Evolutionary conservation across 345 rosid genomes (phyloP), one percentile per base, ranked within the genome.

Genomic region (Syzygium jambos): DNA sequence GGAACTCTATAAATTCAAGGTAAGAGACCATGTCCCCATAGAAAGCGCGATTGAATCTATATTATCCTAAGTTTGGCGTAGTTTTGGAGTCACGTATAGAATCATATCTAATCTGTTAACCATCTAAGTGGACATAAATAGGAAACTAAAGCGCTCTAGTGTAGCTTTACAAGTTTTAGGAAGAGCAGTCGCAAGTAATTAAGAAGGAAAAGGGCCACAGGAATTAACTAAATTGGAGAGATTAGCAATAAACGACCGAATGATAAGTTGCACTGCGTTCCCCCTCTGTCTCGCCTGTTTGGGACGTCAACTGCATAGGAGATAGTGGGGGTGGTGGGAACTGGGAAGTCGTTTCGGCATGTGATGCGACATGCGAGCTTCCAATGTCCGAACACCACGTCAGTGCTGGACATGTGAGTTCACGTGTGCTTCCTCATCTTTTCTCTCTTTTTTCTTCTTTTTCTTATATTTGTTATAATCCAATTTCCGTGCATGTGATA

Each of bases 1-100:
- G 1, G 15, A 5, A 27, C 17, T 59, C 16, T 12, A 25, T 59
- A 7, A 59, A 59, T 11, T 0, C 12, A 52, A n/a, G 68, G 2
- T 12, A 5, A 1, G 3, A 1, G 15, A 25, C 14, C 0, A 2
- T 12, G 7, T 11, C 30, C 4, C 4, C 1, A 11, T 5, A 27
- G 1, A 61, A 61, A n/a, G 9, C n/a, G 29, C 1, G 1, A n/a
- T n/a, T 0, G 4, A 2, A 12, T 6, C 2, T 61, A 61, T 61
- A 61, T 6, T 4, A 61, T 61, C 4, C 14, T 14, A 61, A 61
- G 34, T 0, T 12, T 0, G 0, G 4, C 1, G 7, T 3, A 13
- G 2, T 61, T 61, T 0, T n/a, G 1, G n/a, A 61, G 2, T 61
- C 1, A 6, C 1, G 1, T 30, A 0, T 61, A 13, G 9, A 61